These are phyloP conservation scores for Suillus americanus DNA, from an alignment of 768 basidiomycete species.

Conservation along the genomic window DNA sequence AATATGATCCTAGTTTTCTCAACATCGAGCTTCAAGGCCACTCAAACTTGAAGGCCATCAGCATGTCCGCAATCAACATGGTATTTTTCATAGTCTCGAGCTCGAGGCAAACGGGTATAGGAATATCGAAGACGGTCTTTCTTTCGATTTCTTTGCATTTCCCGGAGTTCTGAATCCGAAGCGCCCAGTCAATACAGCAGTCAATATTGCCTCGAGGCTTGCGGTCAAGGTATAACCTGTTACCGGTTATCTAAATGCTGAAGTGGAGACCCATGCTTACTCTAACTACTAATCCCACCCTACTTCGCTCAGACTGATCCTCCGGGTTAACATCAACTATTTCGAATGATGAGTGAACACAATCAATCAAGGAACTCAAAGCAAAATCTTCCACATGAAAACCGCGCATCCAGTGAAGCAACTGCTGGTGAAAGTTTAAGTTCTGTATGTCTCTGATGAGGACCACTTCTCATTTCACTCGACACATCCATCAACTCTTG, in stretches of 20 bases:
- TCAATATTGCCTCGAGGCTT: background rate
- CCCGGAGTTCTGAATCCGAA: no score
- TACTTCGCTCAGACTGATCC: background rate
- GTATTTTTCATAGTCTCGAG: no score
- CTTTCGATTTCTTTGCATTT: no score
- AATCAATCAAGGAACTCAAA: background rate
- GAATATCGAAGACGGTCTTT: no score
- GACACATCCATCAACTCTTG: background rate
- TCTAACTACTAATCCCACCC: background rate
- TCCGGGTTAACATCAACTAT: background rate
- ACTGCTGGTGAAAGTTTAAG: no score
- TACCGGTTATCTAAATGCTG: no score
- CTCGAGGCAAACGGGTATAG: fast-evolving
- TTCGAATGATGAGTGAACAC: background rate
- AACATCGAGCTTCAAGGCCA: no score
- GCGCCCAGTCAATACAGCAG: no score
- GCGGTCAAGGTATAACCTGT: background rate
- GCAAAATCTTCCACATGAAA: background rate
- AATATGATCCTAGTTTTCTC: no score
- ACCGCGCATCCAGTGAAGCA: no score
- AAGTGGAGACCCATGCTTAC: background rate
- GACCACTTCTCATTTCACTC: background rate
- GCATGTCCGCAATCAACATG: no score
- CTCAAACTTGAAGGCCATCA: no score
- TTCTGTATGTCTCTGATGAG: background rate